Evolutionary conservation across 2,329 filamentous ascomycete genomes (phyloP), one percentile per base, ranked within the genome.

Genomic region (Venturia nashicola): DNA sequence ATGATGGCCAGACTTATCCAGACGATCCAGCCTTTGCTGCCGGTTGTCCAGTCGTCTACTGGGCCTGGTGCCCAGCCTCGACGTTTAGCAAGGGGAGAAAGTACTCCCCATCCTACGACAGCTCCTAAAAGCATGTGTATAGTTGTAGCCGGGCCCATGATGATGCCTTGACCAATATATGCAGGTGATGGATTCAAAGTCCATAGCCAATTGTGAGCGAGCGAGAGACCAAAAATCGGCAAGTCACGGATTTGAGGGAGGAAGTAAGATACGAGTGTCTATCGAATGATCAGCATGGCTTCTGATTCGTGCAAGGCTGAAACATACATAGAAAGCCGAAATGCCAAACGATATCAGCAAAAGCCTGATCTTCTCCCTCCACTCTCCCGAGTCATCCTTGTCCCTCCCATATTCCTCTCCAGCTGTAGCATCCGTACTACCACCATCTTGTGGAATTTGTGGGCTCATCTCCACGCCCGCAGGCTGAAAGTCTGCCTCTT

Each of bases 11-110:
- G 78, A 42, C 91, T 96, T 2, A 96, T 82, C 94, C 94, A 99
- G 0, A 99, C 90, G 66, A 99, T 97, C 94, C 94, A 99, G 46
- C 93, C 94, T 76, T 97, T 97, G 73, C 91, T 96, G 11, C 94
- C 94, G 18, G 82, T 85, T 65, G 93, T 89, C 94, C 94, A 99
- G 73, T 96, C 89, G 64, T 85, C 82, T 0, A 97, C 90, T 1
- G 86, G 82, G 0, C 92, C 94, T 2, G 91, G 89, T 11, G 94
- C 94, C 94, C 94, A 99, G 2, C 89, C 91, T 69, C 83, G 85
- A 64, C 80, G 77, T 73, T 96, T 97, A 4, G 94, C 92, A 8
- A 97, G 75, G 0, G 94, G 94, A 3, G 92, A 97, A 1, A 99
- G 80, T 6, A 97, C 74, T 0, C 86, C 94, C 94, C 94, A 99